phyloP scores from a whole-genome alignment of 2,329 filamentous ascomycete genomes.

The Ceratocystis lukuohia region DNA sequence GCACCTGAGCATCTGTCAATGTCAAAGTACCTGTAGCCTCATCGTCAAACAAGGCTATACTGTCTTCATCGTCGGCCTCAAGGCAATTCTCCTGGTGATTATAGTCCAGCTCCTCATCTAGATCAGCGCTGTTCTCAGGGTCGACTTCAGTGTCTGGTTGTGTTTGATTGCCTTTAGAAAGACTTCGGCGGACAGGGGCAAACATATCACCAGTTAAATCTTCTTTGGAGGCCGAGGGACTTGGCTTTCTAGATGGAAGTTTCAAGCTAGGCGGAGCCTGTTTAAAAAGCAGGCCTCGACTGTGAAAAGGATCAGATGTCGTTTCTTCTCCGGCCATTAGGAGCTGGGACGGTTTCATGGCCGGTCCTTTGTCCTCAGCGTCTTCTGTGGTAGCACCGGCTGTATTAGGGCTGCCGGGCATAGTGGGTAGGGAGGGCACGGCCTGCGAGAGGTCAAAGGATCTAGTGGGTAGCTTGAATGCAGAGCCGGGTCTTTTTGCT shows the following conservation, averaged over 20 bases:
- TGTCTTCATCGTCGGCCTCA: conserved; percentile 13
- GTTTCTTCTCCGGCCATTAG: conserved; percentile 27
- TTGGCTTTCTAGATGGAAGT: conserved; percentile 13
- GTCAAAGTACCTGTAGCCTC: conserved; percentile 17
- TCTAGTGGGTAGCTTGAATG: conserved; percentile 15
- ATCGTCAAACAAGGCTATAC: conserved; percentile 15
- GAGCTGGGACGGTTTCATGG: conserved; percentile 25
- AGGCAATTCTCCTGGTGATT: neutral
- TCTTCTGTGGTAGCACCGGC: neutral
- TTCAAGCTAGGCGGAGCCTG: conserved; percentile 17
- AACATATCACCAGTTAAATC: conserved; percentile 19
- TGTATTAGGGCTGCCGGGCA: neutral
- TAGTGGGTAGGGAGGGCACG: conserved; percentile 7
- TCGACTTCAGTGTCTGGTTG: conserved; percentile 14
- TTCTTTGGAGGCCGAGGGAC: conserved; percentile 8
- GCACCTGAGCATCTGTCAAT: conserved; percentile 16
- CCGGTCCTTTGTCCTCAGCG: neutral
- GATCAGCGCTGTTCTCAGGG: conserved; percentile 12
- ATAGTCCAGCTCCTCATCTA: no score
- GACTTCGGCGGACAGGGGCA: conserved; percentile 17
- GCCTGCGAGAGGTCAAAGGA: conserved; percentile 13
- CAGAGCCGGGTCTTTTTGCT: conserved; percentile 31
- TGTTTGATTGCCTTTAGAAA: neutral
- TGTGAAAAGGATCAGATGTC: conserved; percentile 15
- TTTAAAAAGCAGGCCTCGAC: conserved; percentile 12